Base-by-base conservation (phyloP, 352 stramenopile genomes). In the Phytophthora sp. region DNA sequence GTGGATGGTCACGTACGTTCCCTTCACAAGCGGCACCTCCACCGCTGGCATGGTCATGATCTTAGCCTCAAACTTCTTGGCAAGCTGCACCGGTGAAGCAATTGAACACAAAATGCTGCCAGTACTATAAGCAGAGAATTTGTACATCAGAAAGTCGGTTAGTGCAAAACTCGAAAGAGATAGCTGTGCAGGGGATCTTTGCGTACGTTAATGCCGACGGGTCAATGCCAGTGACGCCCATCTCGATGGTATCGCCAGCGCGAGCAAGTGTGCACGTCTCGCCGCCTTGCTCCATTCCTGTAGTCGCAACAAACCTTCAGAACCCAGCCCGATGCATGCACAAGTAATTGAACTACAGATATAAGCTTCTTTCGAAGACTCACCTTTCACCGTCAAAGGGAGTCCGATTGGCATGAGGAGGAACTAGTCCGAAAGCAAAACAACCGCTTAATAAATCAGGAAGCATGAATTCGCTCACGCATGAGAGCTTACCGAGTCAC, bases 31-130 rank as follows among this genome's bases (percentile, higher is more conserved):
- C 37, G 88, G 88, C 52, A 94, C 84, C 49, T 96, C 84, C 11
- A 96, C 80, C 3, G 82, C 74, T 0, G 88, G 85, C 85, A 96
- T 94, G 1, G 87, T 95, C 83, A 95, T 93, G 63, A 96, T 96
- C 81, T 96, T 93, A 43, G 87, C 87, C 60, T 96, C 86, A 30
- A 96, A 94, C 44, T 78, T 79, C 20, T 76, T 79, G 15, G 84
- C 87, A 5, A 90, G 76, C 8, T 74, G 77, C 57, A 96, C 84
- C 0, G 88, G 88, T 9, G 79, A 91, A 41, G 77, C 75, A 49
- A 95, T 80, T 7, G 88, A 95, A 60, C 86, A 96, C 41, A 96
- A 46, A 44, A 96, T 93, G 53, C 86, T 94, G 21, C 88, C 86
- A 8, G 79, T 93, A 54, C 75, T 89, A 49, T 38, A 42, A 27